Conservation (phyloP, 352 stramenopile species). For the Phytopythium oedochilum region DNA sequence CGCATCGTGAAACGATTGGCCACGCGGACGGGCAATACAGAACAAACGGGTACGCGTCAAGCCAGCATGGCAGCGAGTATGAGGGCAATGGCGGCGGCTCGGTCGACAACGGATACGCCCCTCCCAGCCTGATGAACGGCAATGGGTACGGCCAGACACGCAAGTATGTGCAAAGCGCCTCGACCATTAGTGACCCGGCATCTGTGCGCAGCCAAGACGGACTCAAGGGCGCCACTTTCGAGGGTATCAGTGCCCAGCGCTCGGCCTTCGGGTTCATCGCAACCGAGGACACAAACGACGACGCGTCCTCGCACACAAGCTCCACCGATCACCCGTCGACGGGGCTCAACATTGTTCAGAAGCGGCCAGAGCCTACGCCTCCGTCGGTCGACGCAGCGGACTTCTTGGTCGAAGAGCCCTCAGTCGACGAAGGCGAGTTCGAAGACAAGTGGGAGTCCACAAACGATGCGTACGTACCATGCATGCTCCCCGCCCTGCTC, state of each 20-base stretch:
- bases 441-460: conserved; percentile 76
- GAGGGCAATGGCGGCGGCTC: conserved; percentile 51
- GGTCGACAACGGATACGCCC: conserved; percentile 47
- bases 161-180: conserved; percentile 14
- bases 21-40: conserved; percentile 32
- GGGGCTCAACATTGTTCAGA: conserved; percentile 38
- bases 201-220: conserved; percentile 13
- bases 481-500: too few relatives aligned
- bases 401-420: conserved; percentile 48
- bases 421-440: conserved; percentile 49
- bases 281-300: conserved; percentile 29
- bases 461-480: conserved; percentile 75
- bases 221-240: conserved; percentile 1
- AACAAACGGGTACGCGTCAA: conserved; percentile 42
- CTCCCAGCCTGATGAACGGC: conserved; percentile 17
- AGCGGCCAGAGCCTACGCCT: conserved; percentile 12
- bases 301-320: conserved; percentile 38
- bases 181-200: conserved; percentile 17
- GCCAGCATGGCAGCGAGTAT: conserved; percentile 47
- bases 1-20: conserved; percentile 23
- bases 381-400: conserved; percentile 43
- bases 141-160: conserved; percentile 16
- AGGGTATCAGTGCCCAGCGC: conserved; percentile 9
- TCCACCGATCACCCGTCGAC: conserved; percentile 40
- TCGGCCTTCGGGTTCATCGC: conserved; percentile 85